A percentile compares a stretch with the other conserved stretches of the same genome.
These are phyloP conservation scores for Pythium chondricola DNA, from an alignment of 352 stramenopile genomes.

Conservation along the genomic window DNA sequence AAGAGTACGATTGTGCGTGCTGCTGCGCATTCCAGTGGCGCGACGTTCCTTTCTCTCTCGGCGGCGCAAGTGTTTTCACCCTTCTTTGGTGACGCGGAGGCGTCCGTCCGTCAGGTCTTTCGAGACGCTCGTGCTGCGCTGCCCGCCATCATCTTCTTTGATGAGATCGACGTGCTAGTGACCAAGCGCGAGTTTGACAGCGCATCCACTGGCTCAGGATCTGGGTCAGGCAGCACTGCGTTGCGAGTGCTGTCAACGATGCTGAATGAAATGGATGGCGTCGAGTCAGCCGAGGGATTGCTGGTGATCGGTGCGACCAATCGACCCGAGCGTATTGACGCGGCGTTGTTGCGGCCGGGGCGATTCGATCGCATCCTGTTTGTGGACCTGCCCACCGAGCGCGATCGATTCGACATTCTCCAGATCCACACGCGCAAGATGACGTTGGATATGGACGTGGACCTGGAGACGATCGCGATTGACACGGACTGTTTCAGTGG, in stretches of 20 bases:
- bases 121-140: conserved; percentile 63
- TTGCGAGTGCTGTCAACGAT: conserved; percentile 95
- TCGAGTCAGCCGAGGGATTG: conserved; percentile 91
- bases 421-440: conserved; percentile 68
- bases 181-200: conserved; percentile 70
- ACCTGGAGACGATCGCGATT: conserved; percentile 44
- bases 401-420: conserved; percentile 61
- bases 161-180: conserved; percentile 87
- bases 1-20: conserved; percentile 89
- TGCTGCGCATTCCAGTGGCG: conserved; percentile 60
- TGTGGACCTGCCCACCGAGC: conserved; percentile 83
- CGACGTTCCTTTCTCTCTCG: conserved; percentile 84
- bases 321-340: conserved; percentile 96
- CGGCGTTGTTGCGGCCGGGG: conserved; percentile 94
- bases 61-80: conserved; percentile 85
- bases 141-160: conserved; percentile 91
- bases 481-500: conserved; percentile 70
- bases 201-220: conserved; percentile 18
- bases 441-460: conserved; percentile 55
- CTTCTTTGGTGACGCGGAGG: conserved; percentile 87
- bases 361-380: conserved; percentile 95
- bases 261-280: conserved; percentile 97
- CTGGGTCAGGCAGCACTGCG: conserved; percentile 48
- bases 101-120: conserved; percentile 74
- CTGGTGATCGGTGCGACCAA: conserved; percentile 98